A percentile compares a stretch with the other conserved stretches of the same genome.
Conservation (phyloP, 2,329 filamentous ascomycete species). For the Purpureocillium takamizusanense region DNA sequence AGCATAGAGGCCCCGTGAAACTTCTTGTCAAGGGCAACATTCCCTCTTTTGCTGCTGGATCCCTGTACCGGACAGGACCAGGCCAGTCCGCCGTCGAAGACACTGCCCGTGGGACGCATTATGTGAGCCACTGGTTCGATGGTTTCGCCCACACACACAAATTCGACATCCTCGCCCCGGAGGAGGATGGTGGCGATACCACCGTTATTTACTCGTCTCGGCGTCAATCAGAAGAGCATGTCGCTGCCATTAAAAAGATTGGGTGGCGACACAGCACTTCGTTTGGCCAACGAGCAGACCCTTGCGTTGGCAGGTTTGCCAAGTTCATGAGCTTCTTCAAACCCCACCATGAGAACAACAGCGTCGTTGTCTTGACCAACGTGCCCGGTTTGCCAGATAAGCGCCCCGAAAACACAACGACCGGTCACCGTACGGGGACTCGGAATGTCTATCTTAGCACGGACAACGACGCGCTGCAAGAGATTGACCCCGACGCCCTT, state of each 20-base stretch:
- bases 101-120: slow-evolving; percentile 49
- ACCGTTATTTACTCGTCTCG: slow-evolving; percentile 63
- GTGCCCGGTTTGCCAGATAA: slow-evolving; percentile 43
- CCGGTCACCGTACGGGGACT: slow-evolving; percentile 24
- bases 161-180: slow-evolving; percentile 53
- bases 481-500: slow-evolving; percentile 60
- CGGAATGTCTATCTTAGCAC: slow-evolving; percentile 14
- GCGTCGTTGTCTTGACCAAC: slow-evolving; percentile 57
- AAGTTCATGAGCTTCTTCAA: slow-evolving; percentile 59
- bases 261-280: slow-evolving; percentile 48
- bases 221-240: slow-evolving; percentile 53
- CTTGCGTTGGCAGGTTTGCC: slow-evolving; percentile 62
- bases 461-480: slow-evolving; percentile 48
- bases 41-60: slow-evolving; percentile 61
- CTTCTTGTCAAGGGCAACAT: slow-evolving; percentile 57
- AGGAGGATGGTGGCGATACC: slow-evolving; percentile 14
- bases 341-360: slow-evolving; percentile 37
- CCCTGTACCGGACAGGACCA: slow-evolving; percentile 66
- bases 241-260: slow-evolving; percentile 49
- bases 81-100: slow-evolving; percentile 53
- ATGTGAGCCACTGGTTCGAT: slow-evolving; percentile 73
- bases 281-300: slow-evolving; percentile 66
- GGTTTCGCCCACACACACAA: slow-evolving; percentile 63
- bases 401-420: background rate
- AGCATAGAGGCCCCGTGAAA: slow-evolving; percentile 56